phyloP scores from a whole-genome alignment of 352 stramenopile species.

The Aphanomyces euteiches region DNA sequence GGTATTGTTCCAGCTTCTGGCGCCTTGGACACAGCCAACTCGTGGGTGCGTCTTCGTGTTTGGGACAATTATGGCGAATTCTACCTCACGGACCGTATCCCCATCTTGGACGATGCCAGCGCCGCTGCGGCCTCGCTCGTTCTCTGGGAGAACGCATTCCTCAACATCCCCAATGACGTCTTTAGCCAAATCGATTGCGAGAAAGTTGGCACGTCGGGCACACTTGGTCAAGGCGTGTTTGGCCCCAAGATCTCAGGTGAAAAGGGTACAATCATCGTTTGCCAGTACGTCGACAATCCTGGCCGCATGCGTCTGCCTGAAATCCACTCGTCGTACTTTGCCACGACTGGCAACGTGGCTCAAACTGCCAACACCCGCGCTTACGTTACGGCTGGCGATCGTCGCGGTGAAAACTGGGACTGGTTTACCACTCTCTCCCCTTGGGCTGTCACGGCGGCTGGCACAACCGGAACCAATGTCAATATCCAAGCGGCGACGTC shows the following conservation, averaged over 20 bases:
- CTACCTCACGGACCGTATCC: conserved; percentile 57
- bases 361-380: conserved; percentile 29
- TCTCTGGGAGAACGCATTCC: conserved; percentile 40
- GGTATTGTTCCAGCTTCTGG: conserved; percentile 14
- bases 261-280: conserved; percentile 48
- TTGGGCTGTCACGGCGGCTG: not conserved
- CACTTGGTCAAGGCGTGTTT: conserved; percentile 17
- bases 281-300: conserved; percentile 55
- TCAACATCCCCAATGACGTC: conserved; percentile 46
- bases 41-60: conserved; percentile 46
- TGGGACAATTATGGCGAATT: conserved; percentile 68
- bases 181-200: conserved; percentile 49
- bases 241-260: conserved; percentile 30
- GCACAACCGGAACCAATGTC: conserved; percentile 9
- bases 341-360: conserved; percentile 14
- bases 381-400: conserved; percentile 40
- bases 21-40: conserved; percentile 26
- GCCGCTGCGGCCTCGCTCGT: not conserved
- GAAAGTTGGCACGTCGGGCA: not conserved
- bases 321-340: conserved; percentile 34
- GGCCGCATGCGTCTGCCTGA: conserved; percentile 52
- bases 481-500: conserved; percentile 12
- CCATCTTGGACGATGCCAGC: conserved; percentile 36
- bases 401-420: conserved; percentile 47
- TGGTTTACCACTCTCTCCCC: conserved; percentile 43